Evolutionary conservation across 2,329 filamentous ascomycete species (phyloP).

Genomic region (Colletotrichum abscissum): DNA sequence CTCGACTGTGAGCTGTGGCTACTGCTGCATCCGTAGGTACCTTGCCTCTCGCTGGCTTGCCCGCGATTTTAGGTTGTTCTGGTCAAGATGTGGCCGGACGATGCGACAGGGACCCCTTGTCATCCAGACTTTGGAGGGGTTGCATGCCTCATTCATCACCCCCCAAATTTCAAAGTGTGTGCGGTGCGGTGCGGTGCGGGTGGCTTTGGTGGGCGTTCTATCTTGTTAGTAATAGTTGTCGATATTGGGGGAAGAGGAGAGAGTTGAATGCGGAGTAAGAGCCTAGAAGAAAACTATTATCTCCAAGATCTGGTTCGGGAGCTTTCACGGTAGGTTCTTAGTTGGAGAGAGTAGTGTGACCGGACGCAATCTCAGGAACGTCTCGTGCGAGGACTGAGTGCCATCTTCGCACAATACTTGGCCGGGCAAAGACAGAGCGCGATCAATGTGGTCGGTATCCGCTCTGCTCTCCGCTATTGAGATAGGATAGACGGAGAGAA

Average conservation of each 20-base stretch:
- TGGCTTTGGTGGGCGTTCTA: background rate
- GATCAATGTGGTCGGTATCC: background rate
- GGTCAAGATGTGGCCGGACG: conserved; percentile 30
- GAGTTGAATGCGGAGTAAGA: conserved; percentile 22
- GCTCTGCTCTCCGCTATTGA: conserved; percentile 8
- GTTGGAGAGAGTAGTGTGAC: background rate
- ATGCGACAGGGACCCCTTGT: conserved; percentile 25
- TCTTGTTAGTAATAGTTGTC: background rate
- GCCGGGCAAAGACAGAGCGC: background rate
- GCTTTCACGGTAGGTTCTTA: background rate
- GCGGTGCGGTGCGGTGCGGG: background rate
- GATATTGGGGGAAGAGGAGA: conserved; percentile 26
- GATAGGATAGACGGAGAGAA: background rate
- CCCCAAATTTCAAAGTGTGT: background rate
- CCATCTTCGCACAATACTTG: background rate
- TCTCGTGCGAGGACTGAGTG: background rate
- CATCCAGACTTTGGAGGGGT: conserved; percentile 27
- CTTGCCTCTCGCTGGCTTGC: conserved; percentile 27
- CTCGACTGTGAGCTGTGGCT: background rate
- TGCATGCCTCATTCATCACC: conserved; percentile 8
- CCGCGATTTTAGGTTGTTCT: conserved; percentile 36
- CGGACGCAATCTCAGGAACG: background rate
- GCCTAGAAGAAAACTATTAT: background rate
- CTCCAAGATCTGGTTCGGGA: background rate
- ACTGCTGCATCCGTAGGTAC: conserved; percentile 6